These are phyloP conservation scores for Sarocladium strictum DNA, from an alignment of 2,329 filamentous ascomycete species.

Conservation along the genomic window DNA sequence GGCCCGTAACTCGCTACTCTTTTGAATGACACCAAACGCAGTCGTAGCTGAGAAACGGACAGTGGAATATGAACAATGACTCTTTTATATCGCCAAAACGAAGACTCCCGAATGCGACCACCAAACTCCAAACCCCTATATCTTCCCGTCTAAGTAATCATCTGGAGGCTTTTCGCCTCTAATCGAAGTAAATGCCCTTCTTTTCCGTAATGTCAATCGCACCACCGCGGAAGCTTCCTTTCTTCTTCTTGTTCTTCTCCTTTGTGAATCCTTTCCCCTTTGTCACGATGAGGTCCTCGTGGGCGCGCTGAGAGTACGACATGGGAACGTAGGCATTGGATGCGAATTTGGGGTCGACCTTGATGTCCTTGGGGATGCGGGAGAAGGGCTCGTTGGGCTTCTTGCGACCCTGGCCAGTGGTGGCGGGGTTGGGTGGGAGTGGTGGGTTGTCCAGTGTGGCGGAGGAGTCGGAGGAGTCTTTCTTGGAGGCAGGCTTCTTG, in stretches of 20 bases:
- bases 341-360: conserved; percentile 61
- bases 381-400: conserved; percentile 66
- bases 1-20: too few relatives aligned
- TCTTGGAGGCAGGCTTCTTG: conserved; percentile 4
- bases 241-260: conserved; percentile 99
- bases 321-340: conserved; percentile 81
- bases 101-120: conserved; percentile 17
- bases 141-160: background rate
- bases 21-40: too few relatives aligned
- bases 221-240: conserved; percentile 85
- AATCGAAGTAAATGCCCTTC: conserved; percentile 88
- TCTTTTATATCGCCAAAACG: conserved; percentile 6
- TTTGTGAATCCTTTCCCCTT: conserved; percentile 98
- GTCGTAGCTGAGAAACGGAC: too few relatives aligned
- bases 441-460: conserved; percentile 38
- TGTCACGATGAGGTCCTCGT: conserved; percentile 82
- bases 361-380: conserved; percentile 63
- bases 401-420: conserved; percentile 39
- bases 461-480: conserved; percentile 18
- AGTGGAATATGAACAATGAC: background rate
- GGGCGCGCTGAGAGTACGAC: conserved; percentile 83
- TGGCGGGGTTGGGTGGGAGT: conserved; percentile 45
- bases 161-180: background rate
- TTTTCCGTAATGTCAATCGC: conserved; percentile 75
- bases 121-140: background rate